phyloP scores from a whole-genome alignment of 1,284 basidiomycete species.

The Cutaneotrichosporon mucoides region DNA sequence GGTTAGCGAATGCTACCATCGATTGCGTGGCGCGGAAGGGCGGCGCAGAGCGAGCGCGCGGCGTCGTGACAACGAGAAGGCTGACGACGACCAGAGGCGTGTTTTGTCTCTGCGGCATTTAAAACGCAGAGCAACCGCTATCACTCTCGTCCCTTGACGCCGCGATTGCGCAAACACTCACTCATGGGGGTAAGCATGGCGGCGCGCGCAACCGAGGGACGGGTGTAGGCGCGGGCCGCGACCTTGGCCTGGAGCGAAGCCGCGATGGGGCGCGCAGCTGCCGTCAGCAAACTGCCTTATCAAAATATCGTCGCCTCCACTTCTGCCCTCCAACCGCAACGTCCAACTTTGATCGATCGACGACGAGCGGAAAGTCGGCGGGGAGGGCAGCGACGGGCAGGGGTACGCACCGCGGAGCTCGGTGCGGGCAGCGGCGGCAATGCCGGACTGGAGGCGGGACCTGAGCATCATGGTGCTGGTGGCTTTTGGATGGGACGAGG shows the following conservation, averaged over 20 bases:
- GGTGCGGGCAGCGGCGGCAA: slow-evolving; percentile 26
- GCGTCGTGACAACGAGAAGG: neutral
- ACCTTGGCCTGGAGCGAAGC: slow-evolving; percentile 9
- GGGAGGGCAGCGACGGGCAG: slow-evolving; percentile 1
- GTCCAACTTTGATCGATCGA: neutral
- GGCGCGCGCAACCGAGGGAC: slow-evolving; percentile 12
- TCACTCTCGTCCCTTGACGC: neutral
- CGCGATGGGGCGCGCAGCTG: slow-evolving; percentile 11
- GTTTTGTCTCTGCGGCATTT: no score
- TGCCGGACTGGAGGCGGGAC: slow-evolving; percentile 27
- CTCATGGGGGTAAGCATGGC: slow-evolving; percentile 15
- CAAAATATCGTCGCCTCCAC: no score
- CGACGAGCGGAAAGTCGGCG: slow-evolving; percentile 2
- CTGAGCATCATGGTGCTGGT: slow-evolving; percentile 27
- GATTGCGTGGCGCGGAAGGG: neutral
- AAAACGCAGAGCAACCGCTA: no score
- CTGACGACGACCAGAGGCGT: no score
- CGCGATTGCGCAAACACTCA: neutral
- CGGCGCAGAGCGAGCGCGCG: neutral
- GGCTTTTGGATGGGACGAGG: neutral
- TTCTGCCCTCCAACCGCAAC: neutral
- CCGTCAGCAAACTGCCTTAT: neutral
- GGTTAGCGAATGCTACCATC: neutral
- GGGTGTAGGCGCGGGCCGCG: slow-evolving; percentile 12
- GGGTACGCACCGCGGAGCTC: slow-evolving; percentile 29